Conservation (phyloP, 2,329 filamentous ascomycete species). For the Zymoseptoria ardabiliae region DNA sequence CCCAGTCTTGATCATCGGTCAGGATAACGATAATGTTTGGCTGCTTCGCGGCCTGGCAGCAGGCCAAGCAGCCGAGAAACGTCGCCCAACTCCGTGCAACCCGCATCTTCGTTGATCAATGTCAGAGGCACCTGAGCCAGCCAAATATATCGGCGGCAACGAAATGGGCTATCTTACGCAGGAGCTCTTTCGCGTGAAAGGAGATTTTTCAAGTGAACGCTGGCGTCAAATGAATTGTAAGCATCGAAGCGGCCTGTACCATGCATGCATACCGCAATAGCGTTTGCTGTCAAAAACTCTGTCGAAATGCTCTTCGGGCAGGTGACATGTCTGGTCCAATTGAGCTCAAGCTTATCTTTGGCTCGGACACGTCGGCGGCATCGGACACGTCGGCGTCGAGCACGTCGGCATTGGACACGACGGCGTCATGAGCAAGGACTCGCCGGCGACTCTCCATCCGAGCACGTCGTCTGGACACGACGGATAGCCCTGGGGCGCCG, state of each 20-base stretch:
- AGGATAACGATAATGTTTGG: constrained; percentile 59
- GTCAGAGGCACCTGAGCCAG: neutral
- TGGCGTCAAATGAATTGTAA: too few relatives aligned
- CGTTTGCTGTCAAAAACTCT: neutral
- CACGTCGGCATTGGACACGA: too few relatives aligned
- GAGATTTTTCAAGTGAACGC: too few relatives aligned
- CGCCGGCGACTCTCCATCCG: neutral
- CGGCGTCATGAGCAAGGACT: neutral
- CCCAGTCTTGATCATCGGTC: constrained; percentile 60
- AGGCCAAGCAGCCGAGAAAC: neutral
- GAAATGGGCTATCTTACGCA: neutral
- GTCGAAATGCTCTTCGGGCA: neutral
- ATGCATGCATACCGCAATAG: neutral
- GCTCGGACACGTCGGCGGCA: neutral
- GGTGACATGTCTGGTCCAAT: too few relatives aligned
- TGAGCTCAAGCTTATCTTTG: neutral
- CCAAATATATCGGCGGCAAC: neutral
- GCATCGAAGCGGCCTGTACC: neutral
- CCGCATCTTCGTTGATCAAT: neutral
- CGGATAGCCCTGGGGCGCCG: too few relatives aligned
- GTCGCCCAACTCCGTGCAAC: neutral
- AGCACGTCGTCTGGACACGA: too few relatives aligned
- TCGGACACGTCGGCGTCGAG: too few relatives aligned
- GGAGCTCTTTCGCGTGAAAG: neutral
- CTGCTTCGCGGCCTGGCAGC: constrained; percentile 11